These are phyloP conservation scores for Spongispora temasekensis DNA, from an alignment of 1,284 basidiomycete genomes.

Conservation along the genomic window DNA sequence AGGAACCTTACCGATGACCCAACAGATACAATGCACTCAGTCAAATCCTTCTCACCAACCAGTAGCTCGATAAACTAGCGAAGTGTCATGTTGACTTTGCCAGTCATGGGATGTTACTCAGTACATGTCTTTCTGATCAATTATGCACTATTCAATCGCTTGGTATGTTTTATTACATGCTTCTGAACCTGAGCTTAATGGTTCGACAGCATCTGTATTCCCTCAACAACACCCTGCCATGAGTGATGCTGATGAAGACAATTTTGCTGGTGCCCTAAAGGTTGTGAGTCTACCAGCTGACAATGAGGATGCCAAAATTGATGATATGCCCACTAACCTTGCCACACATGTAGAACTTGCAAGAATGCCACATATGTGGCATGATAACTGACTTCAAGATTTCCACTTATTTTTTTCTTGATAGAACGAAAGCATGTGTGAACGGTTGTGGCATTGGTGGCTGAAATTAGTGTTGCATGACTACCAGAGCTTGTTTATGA, in stretches of 20 bases:
- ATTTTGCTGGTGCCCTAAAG: neutral
- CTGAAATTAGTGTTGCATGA: neutral
- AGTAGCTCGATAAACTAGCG: slow-evolving; percentile 10
- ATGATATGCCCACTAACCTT: neutral
- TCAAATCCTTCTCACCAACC: slow-evolving; percentile 10
- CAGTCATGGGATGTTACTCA: neutral
- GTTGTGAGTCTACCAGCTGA: neutral
- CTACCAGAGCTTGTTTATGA: neutral
- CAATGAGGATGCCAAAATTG: neutral
- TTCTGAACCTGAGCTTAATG: neutral
- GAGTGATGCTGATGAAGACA: neutral
- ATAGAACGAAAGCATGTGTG: neutral
- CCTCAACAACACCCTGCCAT: too few species aligned
- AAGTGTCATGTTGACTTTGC: slow-evolving; percentile 12
- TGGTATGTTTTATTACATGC: neutral
- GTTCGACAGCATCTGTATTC: too few species aligned
- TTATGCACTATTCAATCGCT: neutral
- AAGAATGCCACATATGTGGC: neutral
- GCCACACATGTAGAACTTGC: neutral
- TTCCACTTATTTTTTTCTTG: too few species aligned
- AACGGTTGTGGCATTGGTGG: neutral
- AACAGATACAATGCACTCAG: neutral
- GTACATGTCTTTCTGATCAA: slow-evolving; percentile 6
- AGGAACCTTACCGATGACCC: neutral
- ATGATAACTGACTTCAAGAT: too few species aligned